Percentiles rank a stretch among this genome's conserved stretches.
These are phyloP conservation scores for Trichomonas gallinae DNA, from an alignment of 208 protist species.

Conservation along the genomic window DNA sequence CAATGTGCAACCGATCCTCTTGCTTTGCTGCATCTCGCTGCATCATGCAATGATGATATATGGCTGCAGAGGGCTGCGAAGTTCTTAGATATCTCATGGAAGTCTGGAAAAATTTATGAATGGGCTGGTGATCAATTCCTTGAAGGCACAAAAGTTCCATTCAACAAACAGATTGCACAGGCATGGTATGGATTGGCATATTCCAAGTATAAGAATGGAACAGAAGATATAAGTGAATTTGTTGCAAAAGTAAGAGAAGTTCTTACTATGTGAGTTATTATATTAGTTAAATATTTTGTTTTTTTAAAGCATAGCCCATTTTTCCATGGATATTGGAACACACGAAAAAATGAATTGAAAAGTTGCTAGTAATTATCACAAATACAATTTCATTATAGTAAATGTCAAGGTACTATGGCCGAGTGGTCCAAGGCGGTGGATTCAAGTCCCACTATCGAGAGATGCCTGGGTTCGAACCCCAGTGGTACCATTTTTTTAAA, in stretches of 20 bases:
- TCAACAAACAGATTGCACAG: not conserved
- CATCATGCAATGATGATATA: not conserved
- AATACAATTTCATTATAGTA: too few relatives aligned
- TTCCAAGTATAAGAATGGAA: not conserved
- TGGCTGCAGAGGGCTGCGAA: not conserved
- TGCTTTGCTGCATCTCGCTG: not conserved
- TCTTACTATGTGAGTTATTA: not conserved
- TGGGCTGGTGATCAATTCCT: not conserved
- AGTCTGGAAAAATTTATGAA: not conserved
- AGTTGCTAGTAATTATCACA: too few relatives aligned
- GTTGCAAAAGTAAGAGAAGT: not conserved
- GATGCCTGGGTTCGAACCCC: not conserved
- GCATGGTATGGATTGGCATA: not conserved
- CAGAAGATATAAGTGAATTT: not conserved
- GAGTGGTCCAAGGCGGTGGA: not conserved
- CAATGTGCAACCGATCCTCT: not conserved
- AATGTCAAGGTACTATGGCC: not conserved
- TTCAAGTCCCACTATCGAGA: not conserved
- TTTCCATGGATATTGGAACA: too few relatives aligned
- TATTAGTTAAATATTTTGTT: too few relatives aligned
- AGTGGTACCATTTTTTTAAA: not conserved
- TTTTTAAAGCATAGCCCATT: too few relatives aligned
- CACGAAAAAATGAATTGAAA: too few relatives aligned
- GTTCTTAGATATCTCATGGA: not conserved
- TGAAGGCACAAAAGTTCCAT: not conserved